Evolutionary conservation across 1,284 basidiomycete species (phyloP), one percentile per base, ranked within the genome.

Genomic region (Stygiomarasmius scandens): DNA sequence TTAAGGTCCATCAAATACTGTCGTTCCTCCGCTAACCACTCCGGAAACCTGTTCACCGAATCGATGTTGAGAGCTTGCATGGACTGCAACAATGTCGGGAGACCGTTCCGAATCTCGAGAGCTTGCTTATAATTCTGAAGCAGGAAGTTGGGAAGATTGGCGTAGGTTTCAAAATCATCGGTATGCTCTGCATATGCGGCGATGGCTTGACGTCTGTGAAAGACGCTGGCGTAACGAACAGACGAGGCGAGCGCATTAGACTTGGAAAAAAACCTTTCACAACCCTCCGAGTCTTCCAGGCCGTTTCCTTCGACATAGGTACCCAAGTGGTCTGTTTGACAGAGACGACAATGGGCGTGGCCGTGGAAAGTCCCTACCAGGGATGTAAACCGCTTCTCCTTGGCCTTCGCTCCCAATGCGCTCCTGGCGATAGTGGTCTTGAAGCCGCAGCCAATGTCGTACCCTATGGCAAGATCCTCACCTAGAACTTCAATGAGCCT

Each of bases 221-320:
- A 67, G 19, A 50, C 22, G 29, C 61, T 63, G 0, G 62, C 47
- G 56, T 69, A 59, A 5, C 66, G 60, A 11, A 57, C 60, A 5
- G 56, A 44, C 3, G 41, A 38, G 0, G 67, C 68, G 9, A 67
- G 58, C 2, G 54, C 52, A 52, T 71, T 71, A 1, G 65, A 65
- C 1, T 47, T 36, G 14, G 61, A 61, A 49, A 71, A 72, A 1
- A 61, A 59, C 2, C 58, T 63, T 55, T 72, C 67, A 48, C 63
- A 68, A n/a, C 45, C 59, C 44, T 71, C 67, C 14, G 67, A 56
- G 48, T 67, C 66, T 50, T 68, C 64, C 2, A 69, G 57, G 8
- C 69, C 69, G 29, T 60, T n/a, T 1, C 63, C 65, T 20, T 55
- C 38, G 29, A 62, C 44, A 24, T 66, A 66, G 2, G 54, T 59